These are phyloP conservation scores for Pythium angustatum DNA, from an alignment of 352 stramenopile species.

Conservation along the genomic window DNA sequence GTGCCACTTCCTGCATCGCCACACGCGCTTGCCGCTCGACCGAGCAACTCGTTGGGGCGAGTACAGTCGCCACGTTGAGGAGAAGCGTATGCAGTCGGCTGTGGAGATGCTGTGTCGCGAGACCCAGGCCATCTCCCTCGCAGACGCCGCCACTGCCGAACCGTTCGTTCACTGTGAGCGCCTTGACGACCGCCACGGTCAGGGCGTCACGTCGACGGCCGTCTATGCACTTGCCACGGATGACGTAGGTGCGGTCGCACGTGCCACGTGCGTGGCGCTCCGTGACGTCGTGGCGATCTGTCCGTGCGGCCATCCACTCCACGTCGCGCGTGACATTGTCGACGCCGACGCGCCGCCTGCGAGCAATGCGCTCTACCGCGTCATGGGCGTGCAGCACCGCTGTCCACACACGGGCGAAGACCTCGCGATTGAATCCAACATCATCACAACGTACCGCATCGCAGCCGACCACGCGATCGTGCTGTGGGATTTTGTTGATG, in stretches of 20 bases:
- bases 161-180: slow-evolving; percentile 10
- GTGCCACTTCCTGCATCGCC: background rate
- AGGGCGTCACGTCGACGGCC: slow-evolving; percentile 24
- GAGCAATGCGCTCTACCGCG: slow-evolving; percentile 6
- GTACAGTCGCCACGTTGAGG: background rate
- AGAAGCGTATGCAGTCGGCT: background rate
- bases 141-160: background rate
- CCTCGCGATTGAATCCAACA: slow-evolving; percentile 26
- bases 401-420: background rate
- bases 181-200: background rate
- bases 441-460: too few species aligned
- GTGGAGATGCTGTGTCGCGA: slow-evolving; percentile 9
- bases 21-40: slow-evolving; percentile 1
- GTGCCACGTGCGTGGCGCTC: slow-evolving; percentile 29
- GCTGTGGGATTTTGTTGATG: slow-evolving; percentile 37
- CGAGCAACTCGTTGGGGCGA: background rate
- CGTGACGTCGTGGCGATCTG: slow-evolving; percentile 30
- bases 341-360: slow-evolving; percentile 7
- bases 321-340: slow-evolving; percentile 22
- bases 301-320: slow-evolving; percentile 28
- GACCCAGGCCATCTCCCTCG: background rate
- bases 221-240: slow-evolving; percentile 40
- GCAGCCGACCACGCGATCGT: slow-evolving; percentile 24
- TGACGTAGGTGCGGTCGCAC: slow-evolving; percentile 21
- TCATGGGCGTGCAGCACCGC: slow-evolving; percentile 2